phyloP scores from a whole-genome alignment of 306 rosid genomes.

The Medicago ruthenica region DNA sequence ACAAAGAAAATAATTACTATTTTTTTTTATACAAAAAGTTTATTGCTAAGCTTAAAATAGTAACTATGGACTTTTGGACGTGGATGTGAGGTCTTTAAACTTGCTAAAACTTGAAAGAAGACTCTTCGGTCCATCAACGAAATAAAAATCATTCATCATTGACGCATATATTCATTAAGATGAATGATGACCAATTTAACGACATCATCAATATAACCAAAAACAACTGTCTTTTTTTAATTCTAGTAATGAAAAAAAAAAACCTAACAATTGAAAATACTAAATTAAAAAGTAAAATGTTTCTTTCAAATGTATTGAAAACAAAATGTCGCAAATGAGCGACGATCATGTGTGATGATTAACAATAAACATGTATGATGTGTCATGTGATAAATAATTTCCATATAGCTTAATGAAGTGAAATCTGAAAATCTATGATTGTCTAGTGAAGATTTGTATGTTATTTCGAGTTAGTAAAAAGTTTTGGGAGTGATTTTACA shows the following conservation, averaged over 20 bases:
- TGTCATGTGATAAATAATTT: neutral
- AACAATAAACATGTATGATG: neutral
- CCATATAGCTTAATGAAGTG: neutral
- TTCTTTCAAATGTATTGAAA: neutral
- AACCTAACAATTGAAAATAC: neutral
- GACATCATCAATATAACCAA: too few relatives aligned
- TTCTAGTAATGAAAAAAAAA: too few relatives aligned
- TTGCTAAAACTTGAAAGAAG: neutral
- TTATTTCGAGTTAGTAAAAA: constrained; percentile 13
- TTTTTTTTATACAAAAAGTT: too few relatives aligned
- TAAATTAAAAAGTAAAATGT: neutral
- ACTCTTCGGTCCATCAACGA: neutral
- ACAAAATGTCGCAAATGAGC: neutral
- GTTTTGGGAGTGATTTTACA: neutral
- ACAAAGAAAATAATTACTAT: neutral
- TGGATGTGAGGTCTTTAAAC: neutral
- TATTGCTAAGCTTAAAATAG: neutral
- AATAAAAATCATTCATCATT: too few relatives aligned
- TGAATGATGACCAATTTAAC: too few relatives aligned
- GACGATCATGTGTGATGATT: neutral
- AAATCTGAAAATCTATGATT: neutral
- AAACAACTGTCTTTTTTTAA: too few relatives aligned
- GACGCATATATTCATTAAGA: too few relatives aligned
- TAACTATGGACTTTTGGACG: too few relatives aligned
- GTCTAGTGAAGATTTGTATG: neutral